These are phyloP conservation scores for Collybiopsis confluens DNA, from an alignment of 768 basidiomycete species.

Conservation along the genomic window DNA sequence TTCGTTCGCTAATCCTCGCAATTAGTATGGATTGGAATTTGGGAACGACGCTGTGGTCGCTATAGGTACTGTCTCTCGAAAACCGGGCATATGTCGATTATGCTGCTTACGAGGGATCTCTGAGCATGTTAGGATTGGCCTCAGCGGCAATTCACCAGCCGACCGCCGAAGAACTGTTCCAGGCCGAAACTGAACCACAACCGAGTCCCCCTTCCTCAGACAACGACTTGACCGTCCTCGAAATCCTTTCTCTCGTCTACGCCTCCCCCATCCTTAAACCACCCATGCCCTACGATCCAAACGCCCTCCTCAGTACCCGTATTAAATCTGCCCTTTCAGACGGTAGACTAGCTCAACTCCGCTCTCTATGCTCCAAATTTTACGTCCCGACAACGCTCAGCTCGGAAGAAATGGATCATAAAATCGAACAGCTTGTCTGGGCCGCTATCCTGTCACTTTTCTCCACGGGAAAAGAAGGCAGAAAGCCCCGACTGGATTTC, in stretches of 20 bases:
- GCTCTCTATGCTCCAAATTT: constrained; percentile 37
- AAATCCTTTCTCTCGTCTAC: constrained; percentile 47
- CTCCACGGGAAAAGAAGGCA: constrained; percentile 40
- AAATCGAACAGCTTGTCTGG: constrained; percentile 50
- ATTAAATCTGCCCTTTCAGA: constrained; percentile 27
- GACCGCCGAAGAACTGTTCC: constrained; percentile 26
- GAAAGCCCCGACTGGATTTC: constrained; percentile 49
- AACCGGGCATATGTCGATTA: not conserved
- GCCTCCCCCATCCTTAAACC: constrained; percentile 46
- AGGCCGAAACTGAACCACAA: constrained; percentile 23
- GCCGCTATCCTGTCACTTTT: constrained; percentile 41
- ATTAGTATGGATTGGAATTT: constrained; percentile 31
- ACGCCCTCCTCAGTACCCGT: constrained; percentile 35
- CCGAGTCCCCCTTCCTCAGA: constrained; percentile 11
- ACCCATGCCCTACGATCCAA: constrained; percentile 46
- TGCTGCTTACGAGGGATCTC: not conserved
- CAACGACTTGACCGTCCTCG: constrained; percentile 42
- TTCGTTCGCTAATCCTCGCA: not conserved
- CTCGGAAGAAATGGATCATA: constrained; percentile 30
- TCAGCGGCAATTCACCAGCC: constrained; percentile 41
- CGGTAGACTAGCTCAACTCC: constrained; percentile 41
- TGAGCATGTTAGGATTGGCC: constrained; percentile 45
- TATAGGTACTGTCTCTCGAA: constrained; percentile 34
- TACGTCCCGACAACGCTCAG: constrained; percentile 27
- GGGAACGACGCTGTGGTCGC: constrained; percentile 44